phyloP scores from a whole-genome alignment of 1,139 yeast species.

The Kodamaea derodonti region DNA sequence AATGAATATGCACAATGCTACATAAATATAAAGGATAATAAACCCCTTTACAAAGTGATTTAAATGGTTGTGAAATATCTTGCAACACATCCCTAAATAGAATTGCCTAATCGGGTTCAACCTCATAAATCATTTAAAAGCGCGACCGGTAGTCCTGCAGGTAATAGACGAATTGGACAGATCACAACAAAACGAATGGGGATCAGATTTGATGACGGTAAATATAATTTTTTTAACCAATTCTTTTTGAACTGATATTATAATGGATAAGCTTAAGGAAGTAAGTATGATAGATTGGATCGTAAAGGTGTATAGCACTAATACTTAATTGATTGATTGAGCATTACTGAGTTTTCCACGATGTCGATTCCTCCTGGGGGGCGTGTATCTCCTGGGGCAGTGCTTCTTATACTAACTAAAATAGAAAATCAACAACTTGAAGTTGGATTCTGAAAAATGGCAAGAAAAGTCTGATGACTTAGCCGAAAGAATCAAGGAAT shows the following conservation, averaged over 20 bases:
- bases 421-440: slow-evolving; percentile 84
- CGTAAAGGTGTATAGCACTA: neutral
- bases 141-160: too few species aligned
- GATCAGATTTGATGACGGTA: neutral
- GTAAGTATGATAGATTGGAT: slow-evolving; percentile 32
- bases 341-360: too few species aligned
- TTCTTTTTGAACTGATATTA: slow-evolving; percentile 3
- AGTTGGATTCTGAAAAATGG: slow-evolving; percentile 94
- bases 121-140: too few species aligned
- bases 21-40: too few species aligned
- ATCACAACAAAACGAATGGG: slow-evolving; percentile 10
- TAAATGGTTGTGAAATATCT: neutral
- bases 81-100: neutral
- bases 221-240: slow-evolving; percentile 1
- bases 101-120: too few species aligned
- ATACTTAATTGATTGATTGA: slow-evolving; percentile 3
- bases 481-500: slow-evolving; percentile 72
- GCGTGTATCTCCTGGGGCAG: too few species aligned
- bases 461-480: slow-evolving; percentile 94
- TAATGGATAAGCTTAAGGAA: slow-evolving; percentile 50
- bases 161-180: slow-evolving; percentile 8
- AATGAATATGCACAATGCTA: too few species aligned
- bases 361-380: too few species aligned
- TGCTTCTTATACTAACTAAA: slow-evolving; percentile 23
- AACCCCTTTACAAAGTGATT: too few species aligned